Conservation (phyloP, 192 early-diverging fungal genomes). For the Coemansia sp. region DNA sequence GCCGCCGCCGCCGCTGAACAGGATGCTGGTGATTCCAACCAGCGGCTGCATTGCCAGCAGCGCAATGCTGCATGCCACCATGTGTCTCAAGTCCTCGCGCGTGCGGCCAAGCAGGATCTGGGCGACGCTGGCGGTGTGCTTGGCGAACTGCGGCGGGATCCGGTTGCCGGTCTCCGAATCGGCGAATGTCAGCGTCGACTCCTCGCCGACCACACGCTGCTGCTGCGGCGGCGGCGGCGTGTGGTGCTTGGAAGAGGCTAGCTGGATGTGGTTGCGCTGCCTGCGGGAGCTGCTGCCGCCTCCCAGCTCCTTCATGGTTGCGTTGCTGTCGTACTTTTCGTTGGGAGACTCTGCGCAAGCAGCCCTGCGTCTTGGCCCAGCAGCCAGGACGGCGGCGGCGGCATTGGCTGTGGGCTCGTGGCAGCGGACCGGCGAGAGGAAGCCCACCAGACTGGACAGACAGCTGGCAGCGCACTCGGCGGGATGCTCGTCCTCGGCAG, state of each 20-base stretch:
- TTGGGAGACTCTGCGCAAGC: neutral
- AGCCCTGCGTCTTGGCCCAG: neutral
- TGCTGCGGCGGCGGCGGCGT: neutral
- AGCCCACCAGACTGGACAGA: neutral
- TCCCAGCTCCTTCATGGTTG: constrained; percentile 15
- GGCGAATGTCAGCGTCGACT: constrained; percentile 17
- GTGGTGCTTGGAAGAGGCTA: neutral
- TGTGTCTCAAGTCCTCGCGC: constrained; percentile 43
- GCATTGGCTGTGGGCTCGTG: neutral
- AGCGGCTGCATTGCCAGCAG: constrained; percentile 71
- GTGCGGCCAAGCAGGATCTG: constrained; percentile 37
- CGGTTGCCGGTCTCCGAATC: neutral
- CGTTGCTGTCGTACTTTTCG: constrained; percentile 15
- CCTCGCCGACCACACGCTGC: neutral
- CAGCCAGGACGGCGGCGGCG: neutral
- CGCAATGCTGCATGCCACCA: constrained; percentile 55
- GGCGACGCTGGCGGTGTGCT: constrained; percentile 13
- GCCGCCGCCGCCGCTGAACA: constrained; percentile 63
- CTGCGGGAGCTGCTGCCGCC: neutral
- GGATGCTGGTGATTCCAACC: constrained; percentile 68
- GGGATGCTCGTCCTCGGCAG: neutral
- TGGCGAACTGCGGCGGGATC: constrained; percentile 4
- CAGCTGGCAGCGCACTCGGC: neutral
- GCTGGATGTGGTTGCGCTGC: neutral
- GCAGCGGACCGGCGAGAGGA: neutral